A percentile compares a stretch with the other conserved stretches of the same genome.
Conservation (phyloP, 352 stramenopile genomes). For the Phytophthora capsici region DNA sequence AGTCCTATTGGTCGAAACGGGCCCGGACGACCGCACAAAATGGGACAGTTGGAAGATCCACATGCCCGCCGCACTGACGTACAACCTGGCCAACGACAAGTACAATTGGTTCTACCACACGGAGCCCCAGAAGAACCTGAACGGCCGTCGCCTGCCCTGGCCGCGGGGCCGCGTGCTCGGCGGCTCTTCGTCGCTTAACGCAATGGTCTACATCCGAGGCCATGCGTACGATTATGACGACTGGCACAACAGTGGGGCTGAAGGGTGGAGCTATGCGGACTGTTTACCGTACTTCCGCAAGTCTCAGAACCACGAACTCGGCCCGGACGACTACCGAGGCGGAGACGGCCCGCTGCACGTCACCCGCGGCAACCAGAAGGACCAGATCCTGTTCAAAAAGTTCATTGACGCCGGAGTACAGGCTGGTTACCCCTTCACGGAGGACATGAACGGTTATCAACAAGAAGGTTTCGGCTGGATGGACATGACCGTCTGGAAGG, state of each 20-base stretch:
- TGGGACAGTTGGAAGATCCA: conserved; percentile 93
- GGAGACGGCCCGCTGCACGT: conserved; percentile 85
- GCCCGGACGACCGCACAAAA: conserved; percentile 77
- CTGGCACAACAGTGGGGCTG: conserved; percentile 75
- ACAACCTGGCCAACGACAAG: conserved; percentile 81
- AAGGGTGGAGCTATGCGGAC: conserved; percentile 88
- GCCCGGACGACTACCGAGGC: conserved; percentile 80
- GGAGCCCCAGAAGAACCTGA: conserved; percentile 83
- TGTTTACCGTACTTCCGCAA: conserved; percentile 91
- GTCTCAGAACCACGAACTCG: conserved; percentile 81
- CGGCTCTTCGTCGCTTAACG: conserved; percentile 89
- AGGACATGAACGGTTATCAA: conserved; percentile 91
- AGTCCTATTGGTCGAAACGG: conserved; percentile 92
- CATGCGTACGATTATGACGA: conserved; percentile 90
- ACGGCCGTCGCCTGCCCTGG: conserved; percentile 83
- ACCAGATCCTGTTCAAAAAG: conserved; percentile 89
- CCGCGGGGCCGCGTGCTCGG: conserved; percentile 88
- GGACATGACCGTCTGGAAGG: conserved; percentile 89
- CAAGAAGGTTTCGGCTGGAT: conserved; percentile 92
- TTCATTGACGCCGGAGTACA: conserved; percentile 90
- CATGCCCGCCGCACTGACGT: conserved; percentile 89
- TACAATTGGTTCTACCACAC: conserved; percentile 92
- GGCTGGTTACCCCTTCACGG: conserved; percentile 86
- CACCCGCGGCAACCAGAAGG: conserved; percentile 71
- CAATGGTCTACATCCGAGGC: conserved; percentile 92